Conservation (phyloP, 2,329 filamentous ascomycete genomes). For the Emericellopsis cladophorae region DNA sequence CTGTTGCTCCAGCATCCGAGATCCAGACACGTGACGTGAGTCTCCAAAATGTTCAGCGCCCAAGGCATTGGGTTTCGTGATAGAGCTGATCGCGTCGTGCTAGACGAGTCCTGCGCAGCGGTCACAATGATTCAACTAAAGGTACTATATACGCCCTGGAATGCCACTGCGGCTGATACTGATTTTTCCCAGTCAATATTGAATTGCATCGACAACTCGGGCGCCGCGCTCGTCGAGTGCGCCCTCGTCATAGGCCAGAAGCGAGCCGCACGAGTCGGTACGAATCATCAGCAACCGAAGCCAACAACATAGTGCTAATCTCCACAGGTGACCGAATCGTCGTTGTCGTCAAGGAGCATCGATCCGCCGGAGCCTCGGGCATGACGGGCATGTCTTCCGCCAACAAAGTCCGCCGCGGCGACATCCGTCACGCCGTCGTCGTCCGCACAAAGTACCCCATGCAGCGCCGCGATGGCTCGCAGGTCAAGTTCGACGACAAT, state of each 20-base stretch:
- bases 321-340: constrained; percentile 85
- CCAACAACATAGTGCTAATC: neutral
- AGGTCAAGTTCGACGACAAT: constrained; percentile 93
- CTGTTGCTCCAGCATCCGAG: neutral
- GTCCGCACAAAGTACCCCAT: constrained; percentile 84
- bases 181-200: constrained; percentile 62
- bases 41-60: constrained; percentile 4
- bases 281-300: constrained; percentile 11
- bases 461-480: constrained; percentile 76
- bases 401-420: constrained; percentile 90
- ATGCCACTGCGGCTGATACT: constrained; percentile 2
- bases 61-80: neutral
- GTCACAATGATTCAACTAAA: constrained; percentile 84
- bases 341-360: constrained; percentile 94
- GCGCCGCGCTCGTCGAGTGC: constrained; percentile 94
- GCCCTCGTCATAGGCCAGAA: constrained; percentile 88
- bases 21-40: constrained; percentile 2
- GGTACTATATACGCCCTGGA: constrained; percentile 25
- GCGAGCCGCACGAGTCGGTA: constrained; percentile 78
- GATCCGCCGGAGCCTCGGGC: constrained; percentile 60
- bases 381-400: constrained; percentile 61
- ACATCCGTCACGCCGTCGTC: constrained; percentile 91
- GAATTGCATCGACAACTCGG: constrained; percentile 99
- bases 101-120: constrained; percentile 7
- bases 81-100: neutral